A percentile compares a stretch with the other conserved stretches of the same genome.
Conservation (phyloP, 768 basidiomycete genomes). For the Tulasnella sp. region DNA sequence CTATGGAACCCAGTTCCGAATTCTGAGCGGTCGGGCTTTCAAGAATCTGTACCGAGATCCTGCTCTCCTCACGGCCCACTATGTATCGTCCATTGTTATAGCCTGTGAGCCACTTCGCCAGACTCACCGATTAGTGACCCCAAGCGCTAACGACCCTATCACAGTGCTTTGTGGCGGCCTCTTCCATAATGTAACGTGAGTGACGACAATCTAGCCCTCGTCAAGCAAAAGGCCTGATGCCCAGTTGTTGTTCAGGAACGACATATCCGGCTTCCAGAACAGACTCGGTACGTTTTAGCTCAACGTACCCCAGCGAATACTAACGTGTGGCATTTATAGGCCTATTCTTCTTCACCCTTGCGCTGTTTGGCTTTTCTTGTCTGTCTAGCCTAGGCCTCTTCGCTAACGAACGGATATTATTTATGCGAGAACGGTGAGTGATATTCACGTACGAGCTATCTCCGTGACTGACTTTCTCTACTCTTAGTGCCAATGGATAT, state of each 20-base stretch:
- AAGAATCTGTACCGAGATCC: slow-evolving; percentile 98
- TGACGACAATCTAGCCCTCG: not conserved
- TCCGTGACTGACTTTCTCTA: slow-evolving; percentile 13
- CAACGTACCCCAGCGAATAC: not conserved
- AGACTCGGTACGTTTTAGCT: slow-evolving; percentile 57
- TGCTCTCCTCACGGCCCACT: slow-evolving; percentile 85
- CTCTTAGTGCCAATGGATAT: slow-evolving; percentile 84
- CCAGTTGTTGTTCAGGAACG: slow-evolving; percentile 52
- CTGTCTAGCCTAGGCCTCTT: slow-evolving; percentile 90
- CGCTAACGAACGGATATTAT: slow-evolving; percentile 90
- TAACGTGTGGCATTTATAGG: slow-evolving; percentile 44
- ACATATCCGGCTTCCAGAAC: slow-evolving; percentile 97
- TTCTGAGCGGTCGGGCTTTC: slow-evolving; percentile 92
- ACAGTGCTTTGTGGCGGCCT: slow-evolving; percentile 89
- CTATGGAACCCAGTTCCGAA: slow-evolving; percentile 87
- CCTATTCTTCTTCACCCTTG: slow-evolving; percentile 96
- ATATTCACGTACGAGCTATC: not conserved
- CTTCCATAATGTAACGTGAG: slow-evolving; percentile 79
- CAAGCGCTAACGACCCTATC: slow-evolving; percentile 25
- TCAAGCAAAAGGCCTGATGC: not conserved
- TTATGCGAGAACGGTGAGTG: slow-evolving; percentile 92
- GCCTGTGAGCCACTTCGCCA: slow-evolving; percentile 57
- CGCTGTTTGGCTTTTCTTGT: slow-evolving; percentile 95
- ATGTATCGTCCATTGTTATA: slow-evolving; percentile 73
- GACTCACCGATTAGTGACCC: not conserved